Evolutionary conservation across 2,329 filamentous ascomycete genomes (phyloP).

Genomic region (Phaeosphaeria sp.): DNA sequence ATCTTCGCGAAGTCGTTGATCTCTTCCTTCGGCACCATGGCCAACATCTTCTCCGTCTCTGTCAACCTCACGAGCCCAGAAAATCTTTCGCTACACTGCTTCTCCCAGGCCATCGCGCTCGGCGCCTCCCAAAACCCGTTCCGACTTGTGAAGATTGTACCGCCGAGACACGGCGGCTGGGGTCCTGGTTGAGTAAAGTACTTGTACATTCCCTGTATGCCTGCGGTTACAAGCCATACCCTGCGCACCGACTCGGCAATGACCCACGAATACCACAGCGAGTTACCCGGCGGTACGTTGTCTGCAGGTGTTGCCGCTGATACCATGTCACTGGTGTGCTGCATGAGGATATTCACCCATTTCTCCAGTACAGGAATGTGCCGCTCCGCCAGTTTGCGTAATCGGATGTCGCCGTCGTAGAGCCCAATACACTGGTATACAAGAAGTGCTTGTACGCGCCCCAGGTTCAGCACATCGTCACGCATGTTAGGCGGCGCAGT

Average conservation of each 20-base stretch:
- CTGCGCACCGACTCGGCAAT: slow-evolving; percentile 4
- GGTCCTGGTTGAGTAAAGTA: not conserved
- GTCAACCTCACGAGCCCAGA: slow-evolving; percentile 1
- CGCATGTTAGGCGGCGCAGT: not conserved
- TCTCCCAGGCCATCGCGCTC: slow-evolving; percentile 4
- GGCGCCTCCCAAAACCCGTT: slow-evolving; percentile 7
- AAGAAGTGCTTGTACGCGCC: slow-evolving; percentile 1
- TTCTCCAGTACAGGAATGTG: slow-evolving; percentile 3
- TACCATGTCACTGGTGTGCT: not conserved
- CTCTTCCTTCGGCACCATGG: slow-evolving; percentile 3
- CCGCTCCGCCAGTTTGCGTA: not conserved
- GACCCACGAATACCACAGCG: slow-evolving; percentile 7
- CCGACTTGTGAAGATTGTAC: slow-evolving; percentile 2
- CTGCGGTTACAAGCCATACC: slow-evolving; percentile 3
- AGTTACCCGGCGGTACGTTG: not conserved
- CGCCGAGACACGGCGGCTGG: not conserved
- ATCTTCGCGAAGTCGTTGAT: slow-evolving; percentile 5
- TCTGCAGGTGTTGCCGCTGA: not conserved
- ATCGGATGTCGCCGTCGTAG: not conserved
- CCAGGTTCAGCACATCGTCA: not conserved
- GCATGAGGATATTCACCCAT: not conserved
- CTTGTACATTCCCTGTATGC: slow-evolving; percentile 3
- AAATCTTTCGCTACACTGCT: slow-evolving; percentile 2
- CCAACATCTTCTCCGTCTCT: slow-evolving; percentile 5
- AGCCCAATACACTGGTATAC: slow-evolving; percentile 5